Percentiles rank a stretch among this genome's conserved stretches.
phyloP scores from a whole-genome alignment of 1,284 basidiomycete genomes.

The Golubevia pallescens region DNA sequence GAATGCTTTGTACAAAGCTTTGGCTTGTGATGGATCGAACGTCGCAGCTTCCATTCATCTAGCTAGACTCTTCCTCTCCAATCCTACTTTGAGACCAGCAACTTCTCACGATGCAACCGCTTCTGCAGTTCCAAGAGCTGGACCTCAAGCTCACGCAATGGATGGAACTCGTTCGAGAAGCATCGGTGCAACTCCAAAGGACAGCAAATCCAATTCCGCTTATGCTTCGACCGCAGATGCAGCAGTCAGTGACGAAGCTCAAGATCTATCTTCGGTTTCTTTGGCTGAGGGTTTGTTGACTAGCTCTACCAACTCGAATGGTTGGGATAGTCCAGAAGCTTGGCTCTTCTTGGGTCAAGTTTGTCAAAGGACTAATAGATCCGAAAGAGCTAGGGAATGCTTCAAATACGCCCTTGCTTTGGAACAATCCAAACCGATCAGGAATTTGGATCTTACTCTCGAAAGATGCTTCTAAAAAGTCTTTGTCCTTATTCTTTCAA shows the following conservation, averaged over 20 bases:
- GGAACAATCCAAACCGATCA: constrained; percentile 25
- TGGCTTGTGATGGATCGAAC: constrained; percentile 42
- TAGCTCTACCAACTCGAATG: constrained; percentile 34
- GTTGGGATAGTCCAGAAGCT: constrained; percentile 51
- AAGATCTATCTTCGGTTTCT: constrained; percentile 37
- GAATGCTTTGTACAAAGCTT: constrained; percentile 59
- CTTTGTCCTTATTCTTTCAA: no score
- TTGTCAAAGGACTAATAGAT: constrained; percentile 22
- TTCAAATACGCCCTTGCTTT: constrained; percentile 51
- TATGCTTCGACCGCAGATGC: constrained; percentile 26
- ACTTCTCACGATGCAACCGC: constrained; percentile 9
- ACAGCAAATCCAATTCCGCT: neutral
- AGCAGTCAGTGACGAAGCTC: constrained; percentile 22
- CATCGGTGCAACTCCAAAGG: constrained; percentile 7
- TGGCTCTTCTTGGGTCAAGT: constrained; percentile 54
- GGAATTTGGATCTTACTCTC: constrained; percentile 8
- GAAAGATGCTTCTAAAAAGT: neutral
- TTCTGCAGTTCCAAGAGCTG: constrained; percentile 1
- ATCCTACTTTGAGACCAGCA: constrained; percentile 29
- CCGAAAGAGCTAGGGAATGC: constrained; percentile 32
- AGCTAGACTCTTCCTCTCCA: constrained; percentile 44
- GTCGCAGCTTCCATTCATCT: constrained; percentile 53
- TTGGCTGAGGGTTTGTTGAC: constrained; percentile 53
- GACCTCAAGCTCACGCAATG: constrained; percentile 1
- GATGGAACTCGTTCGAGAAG: constrained; percentile 2